These are phyloP conservation scores for Aspergillus viridinutans DNA, from an alignment of 2,329 filamentous ascomycete species.

Conservation along the genomic window DNA sequence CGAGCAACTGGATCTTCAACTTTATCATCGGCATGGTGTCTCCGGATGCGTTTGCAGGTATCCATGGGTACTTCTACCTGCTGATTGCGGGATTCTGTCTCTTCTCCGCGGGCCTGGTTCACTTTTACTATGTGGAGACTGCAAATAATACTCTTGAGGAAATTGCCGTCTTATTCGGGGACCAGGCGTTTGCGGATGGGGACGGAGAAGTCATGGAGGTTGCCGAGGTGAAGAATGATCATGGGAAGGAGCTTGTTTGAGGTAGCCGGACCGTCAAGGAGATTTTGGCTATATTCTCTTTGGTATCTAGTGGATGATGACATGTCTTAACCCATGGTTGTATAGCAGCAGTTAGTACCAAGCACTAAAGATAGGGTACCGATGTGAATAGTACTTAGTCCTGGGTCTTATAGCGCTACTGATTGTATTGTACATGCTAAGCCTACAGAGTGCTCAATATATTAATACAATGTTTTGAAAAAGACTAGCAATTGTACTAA, in stretches of 20 bases:
- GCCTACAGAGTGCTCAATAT: too few relatives aligned
- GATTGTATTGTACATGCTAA: too few relatives aligned
- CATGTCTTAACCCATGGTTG: too few relatives aligned
- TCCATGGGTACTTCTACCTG: slow-evolving; percentile 42
- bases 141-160: slow-evolving; percentile 28
- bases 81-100: slow-evolving; percentile 43
- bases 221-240: slow-evolving; percentile 6
- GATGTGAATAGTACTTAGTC: too few relatives aligned
- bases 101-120: slow-evolving; percentile 30
- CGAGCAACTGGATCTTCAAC: slow-evolving; percentile 54
- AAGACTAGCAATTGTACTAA: too few relatives aligned
- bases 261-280: too few relatives aligned
- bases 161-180: slow-evolving; percentile 41
- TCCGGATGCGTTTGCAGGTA: slow-evolving; percentile 40
- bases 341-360: too few relatives aligned
- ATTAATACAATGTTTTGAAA: too few relatives aligned
- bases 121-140: slow-evolving; percentile 44
- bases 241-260: background rate
- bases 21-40: slow-evolving; percentile 38
- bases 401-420: too few relatives aligned
- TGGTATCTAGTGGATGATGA: too few relatives aligned
- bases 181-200: slow-evolving; percentile 33
- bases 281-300: too few relatives aligned
- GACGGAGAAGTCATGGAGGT: slow-evolving; percentile 7
- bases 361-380: too few relatives aligned